Base-by-base conservation (phyloP, 202 grass and related monocot species). In the Panicum hallii region DNA sequence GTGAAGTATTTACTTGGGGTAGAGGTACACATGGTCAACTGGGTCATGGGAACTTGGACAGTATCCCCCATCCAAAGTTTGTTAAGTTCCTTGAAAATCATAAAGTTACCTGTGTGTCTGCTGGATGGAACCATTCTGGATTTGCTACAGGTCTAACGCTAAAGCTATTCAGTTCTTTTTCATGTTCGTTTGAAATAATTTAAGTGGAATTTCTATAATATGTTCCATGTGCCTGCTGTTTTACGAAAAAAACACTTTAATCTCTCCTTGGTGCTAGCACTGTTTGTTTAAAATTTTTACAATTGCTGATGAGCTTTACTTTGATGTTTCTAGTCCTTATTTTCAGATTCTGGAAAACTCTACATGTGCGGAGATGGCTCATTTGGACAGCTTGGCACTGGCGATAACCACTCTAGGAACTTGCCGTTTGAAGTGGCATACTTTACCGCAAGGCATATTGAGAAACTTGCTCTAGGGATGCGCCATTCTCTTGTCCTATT, bases 51-150 rank as follows among this genome's bases (percentile, higher is more conserved):
- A 79, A 94, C 47, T 9, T 85, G 16, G 72, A 94, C 67, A 95
- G 82, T 28, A 70, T 83, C 42, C 63, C 48, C 63, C 84, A 62
- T 69, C 96, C 96, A 2, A 92, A 86, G 81, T 17, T 60, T 64
- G 83, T 99, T 28, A 85, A 87, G 15, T 95, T 94, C 82, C 79
- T 94, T 57, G 91, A 92, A 83, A 90, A 81, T 41, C 90, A 83
- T 71, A 89, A 16, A 43, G 65, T 99, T 46, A 87, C 89, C 13
- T 81, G 56, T 66, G 88, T 99, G 76, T 92, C 96, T 79, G 88
- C 93, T 88, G 96, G 96, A 86, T 99, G 96, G 96, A 99, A 92
- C 84, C 93, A 99, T 88, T 99, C 96, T 90, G 96, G 93, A 82
- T 99, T 99, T 72, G 81, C 74, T 90, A 91, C 96, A 95, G 96